Evolutionary conservation across 2,329 filamentous ascomycete species (phyloP), one percentile per base, ranked within the genome.

Genomic region (Calonectria ilicicola): DNA sequence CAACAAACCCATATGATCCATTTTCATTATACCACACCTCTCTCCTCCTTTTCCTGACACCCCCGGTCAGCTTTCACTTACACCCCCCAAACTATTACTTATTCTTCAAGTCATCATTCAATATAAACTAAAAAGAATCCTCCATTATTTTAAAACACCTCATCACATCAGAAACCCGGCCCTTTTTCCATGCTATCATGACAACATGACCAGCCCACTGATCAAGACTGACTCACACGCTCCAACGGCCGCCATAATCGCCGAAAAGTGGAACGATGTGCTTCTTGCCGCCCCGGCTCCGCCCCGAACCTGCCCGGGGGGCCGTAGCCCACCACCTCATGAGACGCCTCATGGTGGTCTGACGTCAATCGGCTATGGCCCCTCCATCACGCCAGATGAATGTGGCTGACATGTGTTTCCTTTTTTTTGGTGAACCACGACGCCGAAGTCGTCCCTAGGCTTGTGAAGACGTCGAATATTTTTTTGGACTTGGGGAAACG

Each of bases 261-360:
- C 66, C 70, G 65, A 72, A 51, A 69, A 65, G 67, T 72, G 58
- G 70, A 69, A 69, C 66, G 65, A 72, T 35, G 53, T 40, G 26
- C 8, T 65, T 40, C 32, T 46, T 42, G 42, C 19, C 29, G 23
- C 42, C 42, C 49, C 53, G 56, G 51, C 68, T 53, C 51, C 40
- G 40, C 63, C 53, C 67, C 60, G 60, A 49, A 42, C 23, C 46
- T 58, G 42, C 32, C 65, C 53, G 53, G 65, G 35, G 27, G 2
- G 19, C 68, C 62, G 68, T 63, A 35, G 62, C 72, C 67, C 67
- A 76, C 63, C 71, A 74, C 66, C 70, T 38, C 73, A 75, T 70
- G 77, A 76, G 70, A 75, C 77, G 77, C 62, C 77, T 75, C 77
- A 79, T 73, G 63, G 75, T 79, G 77, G 77, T 49, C 74, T 79